Evolutionary conservation across 2,329 filamentous ascomycete species (phyloP).

Genomic region (Trichothecium sympodiale): DNA sequence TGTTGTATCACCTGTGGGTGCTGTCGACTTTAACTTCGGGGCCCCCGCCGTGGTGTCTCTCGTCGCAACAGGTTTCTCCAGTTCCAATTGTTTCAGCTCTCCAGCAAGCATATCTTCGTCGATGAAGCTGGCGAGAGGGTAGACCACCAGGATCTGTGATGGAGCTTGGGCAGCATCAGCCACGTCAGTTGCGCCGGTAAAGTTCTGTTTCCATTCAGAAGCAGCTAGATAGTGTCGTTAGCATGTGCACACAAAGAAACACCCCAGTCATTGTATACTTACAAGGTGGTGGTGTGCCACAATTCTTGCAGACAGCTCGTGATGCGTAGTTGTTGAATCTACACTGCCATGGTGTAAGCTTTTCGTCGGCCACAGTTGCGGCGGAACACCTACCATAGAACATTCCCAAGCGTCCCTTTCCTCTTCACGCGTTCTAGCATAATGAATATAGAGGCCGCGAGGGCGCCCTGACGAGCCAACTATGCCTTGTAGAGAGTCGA

Average conservation of each 20-base stretch:
- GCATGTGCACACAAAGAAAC: neutral
- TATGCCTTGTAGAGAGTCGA: constrained; percentile 23
- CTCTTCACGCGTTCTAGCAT: constrained; percentile 23
- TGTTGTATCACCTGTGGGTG: constrained; percentile 40
- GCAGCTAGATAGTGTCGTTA: constrained; percentile 7
- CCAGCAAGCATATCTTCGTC: constrained; percentile 62
- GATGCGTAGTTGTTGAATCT: constrained; percentile 28
- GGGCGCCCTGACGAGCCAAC: constrained; percentile 26
- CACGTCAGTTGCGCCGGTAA: constrained; percentile 27
- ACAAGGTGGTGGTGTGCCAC: constrained; percentile 20
- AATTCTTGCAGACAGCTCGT: constrained; percentile 25
- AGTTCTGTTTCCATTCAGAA: constrained; percentile 20
- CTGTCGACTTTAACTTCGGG: constrained; percentile 48
- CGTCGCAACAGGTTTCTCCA: constrained; percentile 41
- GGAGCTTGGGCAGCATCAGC: constrained; percentile 42
- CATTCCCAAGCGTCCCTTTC: constrained; percentile 25
- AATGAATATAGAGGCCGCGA: constrained; percentile 27
- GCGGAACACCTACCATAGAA: constrained; percentile 15
- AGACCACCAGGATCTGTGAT: constrained; percentile 67
- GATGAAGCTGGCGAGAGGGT: constrained; percentile 58
- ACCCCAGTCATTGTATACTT: constrained; percentile 6
- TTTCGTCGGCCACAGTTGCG: no score
- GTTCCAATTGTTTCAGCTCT: constrained; percentile 62
- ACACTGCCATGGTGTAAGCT: constrained; percentile 18
- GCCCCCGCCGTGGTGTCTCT: constrained; percentile 31